Evolutionary conservation across 2,329 filamentous ascomycete genomes (phyloP), one percentile per base, ranked within the genome.

Genomic region (Delphinella strobiligena): DNA sequence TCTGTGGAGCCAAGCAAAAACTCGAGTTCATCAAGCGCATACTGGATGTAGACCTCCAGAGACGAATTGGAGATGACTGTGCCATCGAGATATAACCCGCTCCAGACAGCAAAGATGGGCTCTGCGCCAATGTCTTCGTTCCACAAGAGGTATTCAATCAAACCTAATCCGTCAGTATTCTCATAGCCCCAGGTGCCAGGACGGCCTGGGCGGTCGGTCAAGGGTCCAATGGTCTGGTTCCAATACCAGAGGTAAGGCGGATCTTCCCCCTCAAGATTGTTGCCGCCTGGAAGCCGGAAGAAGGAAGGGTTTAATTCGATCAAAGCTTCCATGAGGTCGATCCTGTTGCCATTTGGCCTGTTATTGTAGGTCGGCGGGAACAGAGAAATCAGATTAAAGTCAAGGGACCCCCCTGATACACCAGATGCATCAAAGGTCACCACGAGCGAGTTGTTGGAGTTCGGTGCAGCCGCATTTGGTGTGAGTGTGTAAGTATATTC

Each of bases 231-330:
- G 0, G 69, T 69, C 38, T 72, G 44, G 58, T 72, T 27, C 71
- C 65, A 27, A 66, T 74, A 49, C 67, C 63, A 53, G 52, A 61
- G 24, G 44, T 52, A 3, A 64, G 68, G 15, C 55, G 55, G 3
- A 71, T 56, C 36, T 63, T 44, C 40, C 5, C 57, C 70, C 38
- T 64, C 60, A 40, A 76, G 64, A 53, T 75, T 68, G 31, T 67
- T 66, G 61, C 73, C 78, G 4, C 79, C 79, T 0, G 78, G 78
- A 42, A 80, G 72, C 12, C 79, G 69, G 33, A 82, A 65, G 48
- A 80, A 71, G 1, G n/a, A 66, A 67, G 0, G 68, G 37, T 72
- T 68, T 1, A 77, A 51, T 5, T 60, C 65, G 3, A 65, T 68
- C 2, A 80, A 54, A 5, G 67, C 65, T 37, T 71, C 62, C 5